These are phyloP conservation scores for Zalaria obscura DNA, from an alignment of 2,329 filamentous ascomycete genomes.

Conservation along the genomic window DNA sequence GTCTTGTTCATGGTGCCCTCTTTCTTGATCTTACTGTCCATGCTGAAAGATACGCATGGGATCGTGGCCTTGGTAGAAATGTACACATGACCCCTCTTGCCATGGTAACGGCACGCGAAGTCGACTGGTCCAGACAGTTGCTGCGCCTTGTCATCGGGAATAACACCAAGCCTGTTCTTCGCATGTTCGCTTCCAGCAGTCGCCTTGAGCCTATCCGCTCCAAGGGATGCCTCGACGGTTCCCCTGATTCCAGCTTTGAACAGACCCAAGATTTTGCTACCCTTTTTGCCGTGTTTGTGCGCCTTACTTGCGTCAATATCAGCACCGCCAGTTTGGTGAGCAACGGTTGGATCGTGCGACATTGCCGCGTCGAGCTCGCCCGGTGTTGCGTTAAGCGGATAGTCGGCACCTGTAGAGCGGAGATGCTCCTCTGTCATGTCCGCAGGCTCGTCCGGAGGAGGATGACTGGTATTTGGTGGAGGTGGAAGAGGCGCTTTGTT, in stretches of 20 bases:
- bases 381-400: slow-evolving; percentile 45
- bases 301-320: slow-evolving; percentile 37
- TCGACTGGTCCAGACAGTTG: slow-evolving; percentile 51
- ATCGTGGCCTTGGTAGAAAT: slow-evolving; percentile 53
- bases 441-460: slow-evolving; percentile 35
- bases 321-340: slow-evolving; percentile 36
- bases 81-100: slow-evolving; percentile 58
- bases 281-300: slow-evolving; percentile 33
- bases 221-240: slow-evolving; percentile 56
- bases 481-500: slow-evolving; percentile 66
- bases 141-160: slow-evolving; percentile 35
- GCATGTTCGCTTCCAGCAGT: slow-evolving; percentile 46
- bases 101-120: slow-evolving; percentile 59
- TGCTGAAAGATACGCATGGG: slow-evolving; percentile 53
- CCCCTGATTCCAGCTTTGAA: slow-evolving; percentile 59
- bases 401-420: slow-evolving; percentile 36
- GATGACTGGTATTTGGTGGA: slow-evolving; percentile 30
- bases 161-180: slow-evolving; percentile 56
- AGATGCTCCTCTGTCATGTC: slow-evolving; percentile 37
- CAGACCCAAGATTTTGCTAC: slow-evolving; percentile 42
- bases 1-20: slow-evolving; percentile 21
- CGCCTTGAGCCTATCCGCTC: slow-evolving; percentile 58
- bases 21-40: slow-evolving; percentile 33
- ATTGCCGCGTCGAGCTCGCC: slow-evolving; percentile 54
- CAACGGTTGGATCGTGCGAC: slow-evolving; percentile 28